phyloP scores from a whole-genome alignment of 2,329 filamentous ascomycete genomes.

The Exutisphaerella laricina region DNA sequence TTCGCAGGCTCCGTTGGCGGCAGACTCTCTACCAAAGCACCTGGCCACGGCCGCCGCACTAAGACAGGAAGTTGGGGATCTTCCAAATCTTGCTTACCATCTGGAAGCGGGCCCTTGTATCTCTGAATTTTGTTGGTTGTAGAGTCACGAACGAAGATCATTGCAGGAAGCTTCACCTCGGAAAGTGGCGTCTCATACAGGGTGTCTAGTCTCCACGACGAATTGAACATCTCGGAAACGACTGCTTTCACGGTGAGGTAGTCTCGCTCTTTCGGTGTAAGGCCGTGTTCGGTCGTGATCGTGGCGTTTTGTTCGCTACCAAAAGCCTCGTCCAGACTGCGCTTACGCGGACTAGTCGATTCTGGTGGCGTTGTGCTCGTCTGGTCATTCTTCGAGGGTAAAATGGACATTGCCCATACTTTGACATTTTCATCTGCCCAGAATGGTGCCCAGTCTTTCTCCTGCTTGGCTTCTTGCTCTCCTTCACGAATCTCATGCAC shows the following conservation, averaged over 20 bases:
- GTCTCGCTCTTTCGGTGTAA: slow-evolving; percentile 38
- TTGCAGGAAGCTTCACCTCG: slow-evolving; percentile 61
- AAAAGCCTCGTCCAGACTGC: slow-evolving; percentile 33
- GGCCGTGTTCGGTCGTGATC: slow-evolving; percentile 36
- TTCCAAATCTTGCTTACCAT: slow-evolving; percentile 40
- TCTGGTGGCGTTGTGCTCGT: slow-evolving; percentile 6
- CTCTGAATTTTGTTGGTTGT: slow-evolving; percentile 58
- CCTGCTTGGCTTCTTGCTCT: slow-evolving; percentile 33
- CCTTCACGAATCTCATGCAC: slow-evolving; percentile 56
- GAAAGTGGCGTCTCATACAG: slow-evolving; percentile 61
- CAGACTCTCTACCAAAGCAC: slow-evolving; percentile 56
- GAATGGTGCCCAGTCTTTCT: slow-evolving; percentile 49
- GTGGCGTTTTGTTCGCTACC: slow-evolving; percentile 28
- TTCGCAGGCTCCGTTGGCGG: slow-evolving; percentile 62
- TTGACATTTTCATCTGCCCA: slow-evolving; percentile 71
- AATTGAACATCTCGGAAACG: slow-evolving; percentile 74
- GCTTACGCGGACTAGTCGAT: slow-evolving; percentile 30
- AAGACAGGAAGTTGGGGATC: slow-evolving; percentile 63
- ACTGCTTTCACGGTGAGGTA: slow-evolving; percentile 49
- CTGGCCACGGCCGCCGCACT: slow-evolving; percentile 74
- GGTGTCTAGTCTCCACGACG: slow-evolving; percentile 66
- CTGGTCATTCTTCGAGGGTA: slow-evolving; percentile 21
- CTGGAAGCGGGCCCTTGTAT: slow-evolving; percentile 65
- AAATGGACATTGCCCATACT: slow-evolving; percentile 74
- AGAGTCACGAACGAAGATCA: slow-evolving; percentile 61